A percentile compares a stretch with the other conserved stretches of the same genome.
phyloP scores from a whole-genome alignment of 768 basidiomycete species.

The Lactarius hatsudake region DNA sequence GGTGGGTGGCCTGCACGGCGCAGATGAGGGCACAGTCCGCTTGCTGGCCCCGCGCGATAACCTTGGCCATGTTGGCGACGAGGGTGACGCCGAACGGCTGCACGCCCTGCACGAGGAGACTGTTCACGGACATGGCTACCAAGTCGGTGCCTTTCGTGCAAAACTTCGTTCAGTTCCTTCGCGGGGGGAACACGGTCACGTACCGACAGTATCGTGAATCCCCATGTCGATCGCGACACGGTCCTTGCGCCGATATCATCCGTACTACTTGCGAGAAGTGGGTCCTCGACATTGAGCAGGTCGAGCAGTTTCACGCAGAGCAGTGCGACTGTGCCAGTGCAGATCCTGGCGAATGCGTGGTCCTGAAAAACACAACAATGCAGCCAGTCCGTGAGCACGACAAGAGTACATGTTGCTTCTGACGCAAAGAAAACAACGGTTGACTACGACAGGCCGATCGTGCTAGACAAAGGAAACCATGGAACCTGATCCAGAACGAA shows the following conservation, averaged over 20 bases:
- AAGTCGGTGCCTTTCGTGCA: constrained; percentile 76
- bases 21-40: constrained; percentile 93
- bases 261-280: constrained; percentile 90
- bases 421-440: too few relatives aligned
- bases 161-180: constrained; percentile 10
- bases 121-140: constrained; percentile 99
- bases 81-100: constrained; percentile 88
- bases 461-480: constrained; percentile 69
- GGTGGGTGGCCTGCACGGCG: neutral
- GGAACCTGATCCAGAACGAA: constrained; percentile 45
- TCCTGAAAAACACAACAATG: too few relatives aligned
- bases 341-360: too few relatives aligned
- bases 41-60: constrained; percentile 80
- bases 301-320: too few relatives aligned
- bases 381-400: too few relatives aligned
- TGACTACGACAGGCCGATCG: constrained; percentile 76
- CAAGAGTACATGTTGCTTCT: too few relatives aligned
- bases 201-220: constrained; percentile 82
- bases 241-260: constrained; percentile 96
- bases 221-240: constrained; percentile 83
- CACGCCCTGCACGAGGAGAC: constrained; percentile 94
- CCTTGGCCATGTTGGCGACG: constrained; percentile 83
- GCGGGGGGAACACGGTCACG: neutral
- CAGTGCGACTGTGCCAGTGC: too few relatives aligned
- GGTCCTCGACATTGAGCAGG: constrained; percentile 45